Evolutionary conservation across 2,329 filamentous ascomycete species (phyloP), one percentile per base, ranked within the genome.

Genomic region (Aspergillus sp.): DNA sequence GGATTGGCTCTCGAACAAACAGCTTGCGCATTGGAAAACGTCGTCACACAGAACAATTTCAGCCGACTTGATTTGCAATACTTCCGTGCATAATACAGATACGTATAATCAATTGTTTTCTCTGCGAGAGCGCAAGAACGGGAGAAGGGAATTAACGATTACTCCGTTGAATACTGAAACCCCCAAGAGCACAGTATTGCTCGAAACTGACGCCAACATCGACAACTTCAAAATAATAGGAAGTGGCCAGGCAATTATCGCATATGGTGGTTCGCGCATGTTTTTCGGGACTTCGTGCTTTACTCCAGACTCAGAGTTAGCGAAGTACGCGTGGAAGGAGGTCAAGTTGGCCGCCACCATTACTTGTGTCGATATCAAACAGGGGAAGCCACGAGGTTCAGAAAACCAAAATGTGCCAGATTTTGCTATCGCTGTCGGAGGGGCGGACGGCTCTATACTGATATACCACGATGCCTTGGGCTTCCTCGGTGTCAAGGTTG

Each of bases 351-450:
- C 85, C 3, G 86, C 90, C 63, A 81, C 84, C 43, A 83, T 93
- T 52, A 86, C 84, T 27, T 87, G 85, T 59, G 75, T 91, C 82
- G 84, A 62, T 75, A 76, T 56, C 79, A 62, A 21, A 45, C 64
- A 44, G 66, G 12, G 14, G 19, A 46, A 33, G 12, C 19, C 12
- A 8, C 49, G 41, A 27, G 49, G 23, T 25, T 57, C 62, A 7
- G 68, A 66, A 25, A 60, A 58, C 7, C 63, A 53, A 64, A 67
- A 72, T 61, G 70, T 59, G 62, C 60, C 65, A 19, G 67, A 78
- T 9, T 73, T 95, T n/a, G 89, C 96, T 68, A 73, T 99, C 25
- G 88, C 87, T 4, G 77, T 96, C 54, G 95, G 95, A 52, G 87
- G 90, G 62, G 83, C 85, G 5, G 84, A 87, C 51, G 95, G 95